phyloP scores from a whole-genome alignment of 2,329 filamentous ascomycete species.

The Fusarium neocosmosporiellum region DNA sequence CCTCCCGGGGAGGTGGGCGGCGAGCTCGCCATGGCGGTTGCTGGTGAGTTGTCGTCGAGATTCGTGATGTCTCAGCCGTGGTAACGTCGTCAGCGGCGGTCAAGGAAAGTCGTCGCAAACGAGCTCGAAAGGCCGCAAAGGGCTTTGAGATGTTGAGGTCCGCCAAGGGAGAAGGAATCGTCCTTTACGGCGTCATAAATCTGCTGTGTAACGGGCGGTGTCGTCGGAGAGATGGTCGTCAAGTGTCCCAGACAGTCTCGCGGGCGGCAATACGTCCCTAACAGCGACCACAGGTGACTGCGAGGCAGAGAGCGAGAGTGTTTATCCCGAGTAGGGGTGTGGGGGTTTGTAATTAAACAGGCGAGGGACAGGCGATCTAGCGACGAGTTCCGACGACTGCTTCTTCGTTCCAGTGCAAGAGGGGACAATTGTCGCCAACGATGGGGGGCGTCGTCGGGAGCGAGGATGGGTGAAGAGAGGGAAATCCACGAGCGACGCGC shows the following conservation, averaged over 20 bases:
- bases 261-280: conserved; percentile 23
- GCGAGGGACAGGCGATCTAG: conserved; percentile 34
- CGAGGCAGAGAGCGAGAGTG: conserved; percentile 30
- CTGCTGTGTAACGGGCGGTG: conserved; percentile 21
- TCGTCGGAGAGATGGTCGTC: conserved; percentile 33
- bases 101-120: conserved; percentile 18
- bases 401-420: conserved; percentile 40
- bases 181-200: conserved; percentile 43
- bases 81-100: conserved; percentile 15
- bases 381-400: conserved; percentile 33
- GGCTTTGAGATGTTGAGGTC: conserved; percentile 29
- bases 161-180: conserved; percentile 30
- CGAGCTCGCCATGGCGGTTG: conserved; percentile 70
- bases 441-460: conserved; percentile 23
- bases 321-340: conserved; percentile 43
- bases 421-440: conserved; percentile 27
- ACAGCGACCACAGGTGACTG: conserved; percentile 29
- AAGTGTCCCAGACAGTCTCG: conserved; percentile 38
- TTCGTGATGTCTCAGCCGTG: conserved; percentile 30
- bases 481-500: conserved; percentile 11
- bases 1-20: conserved; percentile 74
- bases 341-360: conserved; percentile 46
- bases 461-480: conserved; percentile 15
- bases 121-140: conserved; percentile 23
- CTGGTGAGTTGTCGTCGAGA: conserved; percentile 26